phyloP scores from a whole-genome alignment of 805 yeast genomes.

The Teunomyces gatunensis region DNA sequence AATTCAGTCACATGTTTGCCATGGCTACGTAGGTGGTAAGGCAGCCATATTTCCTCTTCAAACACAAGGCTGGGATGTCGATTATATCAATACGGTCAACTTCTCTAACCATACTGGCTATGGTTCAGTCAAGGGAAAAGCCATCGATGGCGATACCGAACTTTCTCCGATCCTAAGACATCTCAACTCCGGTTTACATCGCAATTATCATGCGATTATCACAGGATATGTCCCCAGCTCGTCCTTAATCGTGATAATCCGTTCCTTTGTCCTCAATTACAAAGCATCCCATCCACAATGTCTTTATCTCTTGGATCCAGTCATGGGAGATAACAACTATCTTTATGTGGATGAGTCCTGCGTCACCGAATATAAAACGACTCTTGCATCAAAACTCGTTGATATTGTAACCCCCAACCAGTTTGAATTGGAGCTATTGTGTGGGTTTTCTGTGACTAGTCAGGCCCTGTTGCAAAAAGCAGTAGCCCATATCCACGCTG shows the following conservation, averaged over 20 bases:
- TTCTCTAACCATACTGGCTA: conserved; percentile 74
- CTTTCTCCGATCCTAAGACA: conserved; percentile 8
- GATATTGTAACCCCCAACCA: conserved; percentile 88
- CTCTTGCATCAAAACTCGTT: conserved; percentile 61
- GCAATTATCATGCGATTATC: conserved; percentile 53
- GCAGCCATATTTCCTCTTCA: conserved; percentile 67
- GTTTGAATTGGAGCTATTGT: conserved; percentile 77
- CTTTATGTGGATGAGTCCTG: conserved; percentile 56
- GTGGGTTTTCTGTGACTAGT: conserved; percentile 47
- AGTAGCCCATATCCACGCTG: conserved; percentile 44
- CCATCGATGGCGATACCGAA: conserved; percentile 19
- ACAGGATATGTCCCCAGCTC: conserved; percentile 71
- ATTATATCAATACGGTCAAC: conserved; percentile 60
- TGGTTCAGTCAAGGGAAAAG: conserved; percentile 52
- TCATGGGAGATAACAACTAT: conserved; percentile 76
- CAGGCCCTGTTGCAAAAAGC: conserved; percentile 44
- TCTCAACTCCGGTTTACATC: conserved; percentile 5
- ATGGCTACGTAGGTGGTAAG: conserved; percentile 71
- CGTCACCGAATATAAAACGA: conserved; percentile 32
- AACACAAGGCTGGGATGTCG: conserved; percentile 67
- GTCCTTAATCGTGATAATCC: conserved; percentile 39
- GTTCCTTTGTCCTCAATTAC: conserved; percentile 30
- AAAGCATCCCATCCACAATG: conserved; percentile 33
- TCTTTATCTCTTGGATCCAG: conserved; percentile 70
- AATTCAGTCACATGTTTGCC: conserved; percentile 68